These are phyloP conservation scores for Aechmea fasciata DNA, from an alignment of 176 grass and related monocot species.

Conservation along the genomic window DNA sequence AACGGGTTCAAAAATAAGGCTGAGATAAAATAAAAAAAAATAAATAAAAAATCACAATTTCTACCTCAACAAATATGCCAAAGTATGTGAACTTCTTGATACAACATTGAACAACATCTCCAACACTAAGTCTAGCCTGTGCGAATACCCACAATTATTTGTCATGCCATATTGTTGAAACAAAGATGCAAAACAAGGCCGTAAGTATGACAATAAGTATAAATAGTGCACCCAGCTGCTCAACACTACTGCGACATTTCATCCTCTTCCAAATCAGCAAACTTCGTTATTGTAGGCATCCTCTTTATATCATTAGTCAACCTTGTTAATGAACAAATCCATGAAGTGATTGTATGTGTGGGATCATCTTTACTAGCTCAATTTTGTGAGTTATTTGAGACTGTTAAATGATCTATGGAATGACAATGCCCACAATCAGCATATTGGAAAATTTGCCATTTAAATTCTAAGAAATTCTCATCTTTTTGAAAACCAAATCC, in stretches of 20 bases:
- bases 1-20: slow-evolving; percentile 8
- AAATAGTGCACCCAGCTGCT: no score
- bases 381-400: no score
- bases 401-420: no score
- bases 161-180: neutral
- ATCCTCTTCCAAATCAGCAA: neutral
- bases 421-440: no score
- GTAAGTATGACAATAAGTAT: neutral
- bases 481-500: no score
- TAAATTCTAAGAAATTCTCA: no score
- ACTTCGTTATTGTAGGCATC: neutral
- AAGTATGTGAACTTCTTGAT: slow-evolving; percentile 83
- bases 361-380: no score
- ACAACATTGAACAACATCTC: slow-evolving; percentile 64
- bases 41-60: slow-evolving; percentile 11
- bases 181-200: neutral
- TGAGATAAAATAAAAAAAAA: neutral
- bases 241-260: no score
- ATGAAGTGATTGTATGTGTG: no score
- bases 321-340: no score
- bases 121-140: slow-evolving; percentile 80
- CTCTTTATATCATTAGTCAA: no score
- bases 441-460: no score
- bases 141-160: slow-evolving; percentile 22
- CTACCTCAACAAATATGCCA: slow-evolving; percentile 95